Conservation (phyloP, 2,329 filamentous ascomycete species). For the Fusarium stilboides region DNA sequence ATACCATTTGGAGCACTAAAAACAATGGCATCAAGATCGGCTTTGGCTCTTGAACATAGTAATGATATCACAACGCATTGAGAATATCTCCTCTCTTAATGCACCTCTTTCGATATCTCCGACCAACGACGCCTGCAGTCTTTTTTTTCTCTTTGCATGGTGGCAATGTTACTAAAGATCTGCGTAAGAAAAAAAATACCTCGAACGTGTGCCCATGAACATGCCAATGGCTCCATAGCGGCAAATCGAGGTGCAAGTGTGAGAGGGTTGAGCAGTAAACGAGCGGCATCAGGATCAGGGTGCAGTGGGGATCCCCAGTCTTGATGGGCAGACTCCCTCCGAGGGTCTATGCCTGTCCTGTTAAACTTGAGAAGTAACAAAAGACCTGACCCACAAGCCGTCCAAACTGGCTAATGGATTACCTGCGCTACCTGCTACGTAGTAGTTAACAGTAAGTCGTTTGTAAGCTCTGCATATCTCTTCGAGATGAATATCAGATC, state of each 20-base stretch:
- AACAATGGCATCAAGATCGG: conserved; percentile 44
- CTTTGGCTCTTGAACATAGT: conserved; percentile 36
- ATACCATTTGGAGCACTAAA: conserved; percentile 44
- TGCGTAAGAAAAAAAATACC: conserved; percentile 36
- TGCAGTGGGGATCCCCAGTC: conserved; percentile 42
- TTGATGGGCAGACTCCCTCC: conserved; percentile 44
- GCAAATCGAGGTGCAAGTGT: conserved; percentile 41
- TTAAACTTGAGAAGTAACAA: conserved; percentile 40
- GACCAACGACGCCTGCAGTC: conserved; percentile 18
- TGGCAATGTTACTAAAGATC: conserved; percentile 38
- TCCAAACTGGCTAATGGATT: conserved; percentile 34
- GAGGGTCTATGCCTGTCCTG: conserved; percentile 12
- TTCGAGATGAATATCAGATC: conserved; percentile 21
- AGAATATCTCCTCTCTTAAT: conserved; percentile 14
- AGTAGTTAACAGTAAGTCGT: conserved; percentile 17
- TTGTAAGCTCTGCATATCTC: conserved; percentile 12
- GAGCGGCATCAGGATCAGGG: conserved; percentile 42
- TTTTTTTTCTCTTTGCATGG: conserved; percentile 24
- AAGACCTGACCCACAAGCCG: conserved; percentile 43
- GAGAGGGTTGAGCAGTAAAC: conserved; percentile 42
- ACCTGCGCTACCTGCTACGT: conserved; percentile 22
- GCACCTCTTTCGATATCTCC: conserved; percentile 15
- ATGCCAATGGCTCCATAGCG: conserved; percentile 45
- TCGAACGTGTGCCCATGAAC: conserved; percentile 39
- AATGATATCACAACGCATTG: conserved; percentile 36